These are phyloP conservation scores for Phytophthora gonapodyides DNA, from an alignment of 352 stramenopile genomes.

Conservation along the genomic window DNA sequence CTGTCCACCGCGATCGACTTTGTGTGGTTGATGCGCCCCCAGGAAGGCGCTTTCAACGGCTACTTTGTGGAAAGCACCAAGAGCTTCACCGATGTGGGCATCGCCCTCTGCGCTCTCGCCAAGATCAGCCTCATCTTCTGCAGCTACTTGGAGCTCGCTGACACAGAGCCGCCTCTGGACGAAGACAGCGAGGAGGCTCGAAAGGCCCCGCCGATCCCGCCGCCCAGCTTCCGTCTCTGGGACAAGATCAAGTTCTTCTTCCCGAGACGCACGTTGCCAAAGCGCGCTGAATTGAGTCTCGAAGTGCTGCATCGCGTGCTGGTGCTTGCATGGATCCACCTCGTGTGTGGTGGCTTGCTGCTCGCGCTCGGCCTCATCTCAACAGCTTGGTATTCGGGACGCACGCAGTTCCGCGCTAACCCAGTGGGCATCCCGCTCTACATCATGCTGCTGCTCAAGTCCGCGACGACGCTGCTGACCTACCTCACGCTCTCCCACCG, in stretches of 20 bases:
- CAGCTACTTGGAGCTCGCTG: slow-evolving; percentile 69
- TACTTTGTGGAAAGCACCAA: slow-evolving; percentile 51
- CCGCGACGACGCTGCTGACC: slow-evolving; percentile 51
- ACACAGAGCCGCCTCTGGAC: slow-evolving; percentile 49
- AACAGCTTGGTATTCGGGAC: slow-evolving; percentile 45
- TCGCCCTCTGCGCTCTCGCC: slow-evolving; percentile 54
- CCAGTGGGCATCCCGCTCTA: slow-evolving; percentile 63
- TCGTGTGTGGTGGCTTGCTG: slow-evolving; percentile 57
- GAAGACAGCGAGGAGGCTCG: slow-evolving; percentile 21
- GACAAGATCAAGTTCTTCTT: slow-evolving; percentile 68
- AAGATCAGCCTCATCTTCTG: slow-evolving; percentile 76
- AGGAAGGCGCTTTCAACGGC: slow-evolving; percentile 67
- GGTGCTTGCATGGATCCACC: slow-evolving; percentile 71
- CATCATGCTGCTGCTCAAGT: slow-evolving; percentile 64
- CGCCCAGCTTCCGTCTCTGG: slow-evolving; percentile 46
- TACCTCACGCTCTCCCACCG: slow-evolving; percentile 63
- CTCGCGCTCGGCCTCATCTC: slow-evolving; percentile 54
- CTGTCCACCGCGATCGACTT: slow-evolving; percentile 58
- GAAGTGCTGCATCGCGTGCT: slow-evolving; percentile 76
- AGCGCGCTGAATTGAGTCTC: slow-evolving; percentile 60
- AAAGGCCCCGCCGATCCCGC: slow-evolving; percentile 15
- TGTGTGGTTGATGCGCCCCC: slow-evolving; percentile 66
- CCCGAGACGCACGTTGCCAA: slow-evolving; percentile 67
- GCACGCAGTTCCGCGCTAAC: slow-evolving; percentile 54
- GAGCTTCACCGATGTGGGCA: slow-evolving; percentile 52